Evolutionary conservation across 2,329 filamentous ascomycete species (phyloP).

Genomic region (Dryadomyces quercus-mongolicae): DNA sequence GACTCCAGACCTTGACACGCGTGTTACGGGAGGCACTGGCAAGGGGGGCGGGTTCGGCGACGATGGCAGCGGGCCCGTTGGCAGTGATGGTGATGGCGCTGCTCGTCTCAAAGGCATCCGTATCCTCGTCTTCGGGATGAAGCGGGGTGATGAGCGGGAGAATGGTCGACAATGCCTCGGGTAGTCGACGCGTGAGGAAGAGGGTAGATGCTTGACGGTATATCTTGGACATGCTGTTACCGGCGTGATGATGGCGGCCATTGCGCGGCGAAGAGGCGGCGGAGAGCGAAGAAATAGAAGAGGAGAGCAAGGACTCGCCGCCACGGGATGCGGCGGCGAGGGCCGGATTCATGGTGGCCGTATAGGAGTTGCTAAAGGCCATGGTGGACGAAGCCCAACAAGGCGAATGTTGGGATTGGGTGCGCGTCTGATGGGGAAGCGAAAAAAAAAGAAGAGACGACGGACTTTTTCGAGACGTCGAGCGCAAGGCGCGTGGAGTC

Average conservation of each 20-base stretch:
- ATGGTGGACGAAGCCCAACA: constrained; percentile 18
- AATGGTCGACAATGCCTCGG: constrained; percentile 78
- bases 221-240: constrained; percentile 64
- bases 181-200: constrained; percentile 85
- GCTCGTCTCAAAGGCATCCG: constrained; percentile 5
- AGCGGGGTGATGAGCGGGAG: constrained; percentile 64
- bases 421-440: neutral
- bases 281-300: constrained; percentile 43
- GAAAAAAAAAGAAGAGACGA: no score
- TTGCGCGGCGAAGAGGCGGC: constrained; percentile 50
- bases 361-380: constrained; percentile 31
- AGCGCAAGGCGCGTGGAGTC: neutral
- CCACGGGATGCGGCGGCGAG: constrained; percentile 26
- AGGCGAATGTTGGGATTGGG: neutral
- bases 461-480: no score
- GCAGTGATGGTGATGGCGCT: constrained; percentile 8
- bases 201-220: constrained; percentile 91
- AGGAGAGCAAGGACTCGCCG: constrained; percentile 30
- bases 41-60: constrained; percentile 54
- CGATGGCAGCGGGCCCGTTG: constrained; percentile 24
- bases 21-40: constrained; percentile 70
- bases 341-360: constrained; percentile 33
- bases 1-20: constrained; percentile 90
- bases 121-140: constrained; percentile 23
- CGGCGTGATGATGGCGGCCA: constrained; percentile 1